These are phyloP conservation scores for Saccharomycopsis sp. DNA, from an alignment of 805 yeast genomes.

Conservation along the genomic window DNA sequence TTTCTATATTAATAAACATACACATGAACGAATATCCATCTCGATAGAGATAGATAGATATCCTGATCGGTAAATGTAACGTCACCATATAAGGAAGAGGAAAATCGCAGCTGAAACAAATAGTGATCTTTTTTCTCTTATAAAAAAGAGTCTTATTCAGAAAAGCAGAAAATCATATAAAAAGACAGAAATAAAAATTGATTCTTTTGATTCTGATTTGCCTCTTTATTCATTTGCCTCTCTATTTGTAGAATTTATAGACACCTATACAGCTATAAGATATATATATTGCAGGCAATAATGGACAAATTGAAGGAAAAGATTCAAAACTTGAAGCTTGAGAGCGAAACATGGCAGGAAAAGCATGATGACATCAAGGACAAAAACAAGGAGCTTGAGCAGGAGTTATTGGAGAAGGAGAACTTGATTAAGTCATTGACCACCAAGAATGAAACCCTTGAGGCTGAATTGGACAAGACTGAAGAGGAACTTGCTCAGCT, in stretches of 20 bases:
- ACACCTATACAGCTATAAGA: background rate
- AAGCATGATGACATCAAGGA: conserved; percentile 51
- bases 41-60: too few relatives aligned
- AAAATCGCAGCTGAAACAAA: background rate
- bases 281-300: conserved; percentile 1
- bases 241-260: too few relatives aligned
- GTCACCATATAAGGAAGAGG: background rate
- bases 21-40: too few relatives aligned
- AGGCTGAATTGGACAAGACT: conserved; percentile 44
- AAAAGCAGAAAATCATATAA: background rate
- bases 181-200: background rate
- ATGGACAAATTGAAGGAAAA: conserved; percentile 22
- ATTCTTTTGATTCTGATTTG: background rate
- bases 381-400: conserved; percentile 55
- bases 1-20: too few relatives aligned
- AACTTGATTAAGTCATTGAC: conserved; percentile 56
- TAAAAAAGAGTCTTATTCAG: background rate
- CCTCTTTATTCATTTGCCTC: background rate
- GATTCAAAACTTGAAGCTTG: conserved; percentile 45
- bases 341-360: conserved; percentile 63
- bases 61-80: too few relatives aligned
- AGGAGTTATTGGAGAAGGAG: conserved; percentile 55
- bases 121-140: background rate
- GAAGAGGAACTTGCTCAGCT: conserved; percentile 50
- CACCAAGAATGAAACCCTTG: conserved; percentile 55